Base-by-base conservation (phyloP, 441 rosid species). In the Euphorbia schlechtendalii region DNA sequence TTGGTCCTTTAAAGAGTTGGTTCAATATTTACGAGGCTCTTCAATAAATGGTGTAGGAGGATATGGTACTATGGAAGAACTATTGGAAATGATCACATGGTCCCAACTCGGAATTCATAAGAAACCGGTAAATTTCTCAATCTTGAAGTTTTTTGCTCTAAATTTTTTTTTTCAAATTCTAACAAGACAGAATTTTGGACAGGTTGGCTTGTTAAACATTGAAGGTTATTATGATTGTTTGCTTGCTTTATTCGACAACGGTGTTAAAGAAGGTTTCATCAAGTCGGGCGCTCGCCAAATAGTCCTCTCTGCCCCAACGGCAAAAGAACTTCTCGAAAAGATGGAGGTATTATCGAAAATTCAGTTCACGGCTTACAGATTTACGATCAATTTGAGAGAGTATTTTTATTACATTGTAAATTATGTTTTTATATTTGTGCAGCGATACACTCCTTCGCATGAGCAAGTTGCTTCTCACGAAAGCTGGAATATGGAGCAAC, bases 71-170 rank as follows among this genome's bases (percentile, higher is more conserved):
- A 90, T 93, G 98, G 98, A 93, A 79, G 97, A 93, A 74, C 71
- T 87, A 66, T 62, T 93, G 76, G 97, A 93, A 81, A 93, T 93
- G 96, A 93, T 90, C 80, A 88, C 97, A 30, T 93, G 98, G 98
- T 79, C 96, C 63, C 98, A 90, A 77, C 97, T 93, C 34, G 97
- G 98, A 71, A 93, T 92, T 74, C 98, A 93, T 61, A 80, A 82
- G 81, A 93, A 93, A 79, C 82, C 98, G 77, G 98, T 93, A n/a
- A 78, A 79, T 65, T 30, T 51, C 36, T 38, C 34, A 65, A 64
- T 69, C 40, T 73, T 65, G 41, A 32, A 25, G 55, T 63, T 64
- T 53, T 70, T 45, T 30, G 63, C 54, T 38, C 36, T 57, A 52
- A 71, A 36, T 57, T 20, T 55, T 21, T 54, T 53, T 20, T 21